Conservation (phyloP, 2,329 filamentous ascomycete genomes). For the Paecilomyces variotii region DNA sequence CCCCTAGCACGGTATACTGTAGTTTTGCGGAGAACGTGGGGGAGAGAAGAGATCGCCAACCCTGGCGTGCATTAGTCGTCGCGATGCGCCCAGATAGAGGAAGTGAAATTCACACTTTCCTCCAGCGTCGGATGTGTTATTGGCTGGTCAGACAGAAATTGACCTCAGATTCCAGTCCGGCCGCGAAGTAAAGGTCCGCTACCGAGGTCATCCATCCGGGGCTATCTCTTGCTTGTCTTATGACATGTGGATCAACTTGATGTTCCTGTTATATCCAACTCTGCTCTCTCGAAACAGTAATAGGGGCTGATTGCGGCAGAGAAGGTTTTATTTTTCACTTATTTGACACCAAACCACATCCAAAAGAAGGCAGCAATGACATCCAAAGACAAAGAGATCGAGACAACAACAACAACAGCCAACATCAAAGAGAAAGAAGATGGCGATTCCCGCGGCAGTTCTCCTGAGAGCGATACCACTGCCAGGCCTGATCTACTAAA, state of each 20-base stretch:
- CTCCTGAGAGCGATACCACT: constrained; percentile 1
- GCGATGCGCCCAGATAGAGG: neutral
- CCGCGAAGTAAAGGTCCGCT: neutral
- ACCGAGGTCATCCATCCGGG: neutral
- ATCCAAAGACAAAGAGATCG: neutral
- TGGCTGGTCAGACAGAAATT: neutral
- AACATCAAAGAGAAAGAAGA: constrained; percentile 11
- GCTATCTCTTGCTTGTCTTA: too few relatives aligned
- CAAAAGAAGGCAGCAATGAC: too few relatives aligned
- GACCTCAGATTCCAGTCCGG: neutral
- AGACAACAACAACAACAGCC: neutral
- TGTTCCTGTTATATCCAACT: too few relatives aligned
- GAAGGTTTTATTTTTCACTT: too few relatives aligned
- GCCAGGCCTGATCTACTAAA: constrained; percentile 15
- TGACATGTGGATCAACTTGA: too few relatives aligned
- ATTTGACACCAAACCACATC: too few relatives aligned
- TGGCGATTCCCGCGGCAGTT: constrained; percentile 1
- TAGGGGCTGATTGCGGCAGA: too few relatives aligned
- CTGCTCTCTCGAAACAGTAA: too few relatives aligned
- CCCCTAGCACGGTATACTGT: neutral
- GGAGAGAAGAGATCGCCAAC: neutral
- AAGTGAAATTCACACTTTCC: neutral
- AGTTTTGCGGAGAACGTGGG: neutral
- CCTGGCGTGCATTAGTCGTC: neutral
- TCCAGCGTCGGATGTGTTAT: neutral